A percentile compares a stretch with the other conserved stretches of the same genome.
phyloP scores from a whole-genome alignment of 805 yeast species.

The Wickerhamiella galacta region DNA sequence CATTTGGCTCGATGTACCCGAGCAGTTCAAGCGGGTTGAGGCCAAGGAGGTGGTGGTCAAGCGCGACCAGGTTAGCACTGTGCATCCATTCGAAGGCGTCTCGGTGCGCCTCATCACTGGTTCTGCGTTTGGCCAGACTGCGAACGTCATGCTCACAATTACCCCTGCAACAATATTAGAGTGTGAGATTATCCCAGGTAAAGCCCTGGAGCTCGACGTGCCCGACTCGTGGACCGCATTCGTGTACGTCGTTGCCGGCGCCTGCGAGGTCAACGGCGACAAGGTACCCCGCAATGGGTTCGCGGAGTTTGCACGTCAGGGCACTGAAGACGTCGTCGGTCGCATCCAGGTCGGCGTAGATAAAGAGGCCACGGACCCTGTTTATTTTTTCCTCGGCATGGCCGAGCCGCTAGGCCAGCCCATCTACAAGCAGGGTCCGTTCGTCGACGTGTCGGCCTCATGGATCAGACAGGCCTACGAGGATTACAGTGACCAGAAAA shows the following conservation, averaged over 20 bases:
- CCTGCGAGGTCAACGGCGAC: slow-evolving; percentile 8
- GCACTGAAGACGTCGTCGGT: not conserved
- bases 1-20: slow-evolving; percentile 13
- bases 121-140: slow-evolving; percentile 8
- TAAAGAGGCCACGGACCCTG: not conserved
- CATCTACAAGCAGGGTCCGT: slow-evolving; percentile 16
- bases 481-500: slow-evolving; percentile 11
- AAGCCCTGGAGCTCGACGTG: slow-evolving; percentile 7
- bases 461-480: slow-evolving; percentile 16
- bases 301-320: slow-evolving; percentile 12
- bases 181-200: slow-evolving; percentile 8
- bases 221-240: slow-evolving; percentile 20
- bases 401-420: slow-evolving; percentile 16
- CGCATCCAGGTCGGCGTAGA: slow-evolving; percentile 4
- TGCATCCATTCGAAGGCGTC: slow-evolving; percentile 7
- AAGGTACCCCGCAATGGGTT: slow-evolving; percentile 5
- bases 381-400: slow-evolving; percentile 7
- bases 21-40: slow-evolving; percentile 12
- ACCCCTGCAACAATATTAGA: slow-evolving; percentile 11
- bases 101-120: slow-evolving; percentile 10
- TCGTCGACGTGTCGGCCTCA: slow-evolving; percentile 14
- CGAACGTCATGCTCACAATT: slow-evolving; percentile 10
- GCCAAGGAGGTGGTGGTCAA: slow-evolving; percentile 5
- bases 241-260: slow-evolving; percentile 17
- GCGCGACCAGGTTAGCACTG: too few species aligned